Conservation (phyloP, 345 rosid species). For the Diplotaxis tenuifolia region DNA sequence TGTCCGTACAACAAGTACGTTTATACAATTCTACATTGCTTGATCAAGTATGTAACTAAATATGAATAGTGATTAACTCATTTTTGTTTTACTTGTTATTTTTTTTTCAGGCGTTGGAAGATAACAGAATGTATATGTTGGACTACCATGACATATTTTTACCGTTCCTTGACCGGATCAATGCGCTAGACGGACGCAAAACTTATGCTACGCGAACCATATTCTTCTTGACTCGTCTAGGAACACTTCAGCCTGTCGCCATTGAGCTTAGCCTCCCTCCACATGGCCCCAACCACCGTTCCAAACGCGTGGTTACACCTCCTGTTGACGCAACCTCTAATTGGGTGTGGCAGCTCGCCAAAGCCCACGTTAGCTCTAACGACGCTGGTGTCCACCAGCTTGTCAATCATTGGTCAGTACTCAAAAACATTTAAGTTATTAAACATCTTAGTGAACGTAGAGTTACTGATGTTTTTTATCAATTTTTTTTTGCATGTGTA, state of each 20-base stretch:
- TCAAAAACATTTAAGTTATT: neutral
- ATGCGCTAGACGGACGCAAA: constrained; percentile 81
- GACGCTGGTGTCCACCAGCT: constrained; percentile 96
- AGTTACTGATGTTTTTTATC: neutral
- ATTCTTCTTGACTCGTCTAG: constrained; percentile 61
- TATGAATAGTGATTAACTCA: neutral
- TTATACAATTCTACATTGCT: too few relatives aligned
- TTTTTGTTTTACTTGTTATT: too few relatives aligned
- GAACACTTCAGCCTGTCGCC: constrained; percentile 90
- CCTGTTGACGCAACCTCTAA: constrained; percentile 73
- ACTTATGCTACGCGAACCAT: constrained; percentile 87
- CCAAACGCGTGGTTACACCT: constrained; percentile 82
- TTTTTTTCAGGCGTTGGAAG: constrained; percentile 75
- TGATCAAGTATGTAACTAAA: neutral
- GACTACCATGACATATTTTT: constrained; percentile 82
- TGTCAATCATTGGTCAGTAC: constrained; percentile 62
- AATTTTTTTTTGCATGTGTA: neutral
- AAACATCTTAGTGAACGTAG: neutral
- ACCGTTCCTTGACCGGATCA: constrained; percentile 81
- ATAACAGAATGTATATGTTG: constrained; percentile 65
- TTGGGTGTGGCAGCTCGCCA: constrained; percentile 96
- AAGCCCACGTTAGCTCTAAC: constrained; percentile 91
- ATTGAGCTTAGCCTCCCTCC: constrained; percentile 88
- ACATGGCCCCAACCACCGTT: constrained; percentile 36
- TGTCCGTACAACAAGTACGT: too few relatives aligned